phyloP scores from a whole-genome alignment of 192 early-diverging fungal genomes.

The Rhizophlyctis rosea region DNA sequence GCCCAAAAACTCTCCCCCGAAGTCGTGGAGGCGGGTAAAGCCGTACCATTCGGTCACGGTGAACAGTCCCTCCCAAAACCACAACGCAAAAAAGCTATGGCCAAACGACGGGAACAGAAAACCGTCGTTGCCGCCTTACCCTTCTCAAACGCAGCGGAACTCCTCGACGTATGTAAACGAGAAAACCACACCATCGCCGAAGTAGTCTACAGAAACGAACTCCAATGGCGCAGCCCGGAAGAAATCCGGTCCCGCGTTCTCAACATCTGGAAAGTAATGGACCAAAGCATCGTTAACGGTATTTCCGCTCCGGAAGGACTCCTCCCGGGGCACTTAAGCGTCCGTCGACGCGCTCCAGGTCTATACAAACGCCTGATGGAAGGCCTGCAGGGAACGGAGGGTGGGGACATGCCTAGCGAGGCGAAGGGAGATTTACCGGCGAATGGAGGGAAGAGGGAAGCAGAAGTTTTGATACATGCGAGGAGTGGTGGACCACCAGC shows the following conservation, averaged over 20 bases:
- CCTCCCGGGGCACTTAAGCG: constrained; percentile 80
- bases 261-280: constrained; percentile 91
- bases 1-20: too few relatives aligned
- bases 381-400: constrained; percentile 34
- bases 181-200: constrained; percentile 91
- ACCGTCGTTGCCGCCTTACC: constrained; percentile 73
- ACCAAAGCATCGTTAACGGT: constrained; percentile 61
- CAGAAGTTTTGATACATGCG: too few relatives aligned
- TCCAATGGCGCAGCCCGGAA: constrained; percentile 80
- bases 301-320: constrained; percentile 36
- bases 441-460: too few relatives aligned
- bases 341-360: constrained; percentile 79
- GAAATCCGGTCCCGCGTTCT: constrained; percentile 74
- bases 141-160: constrained; percentile 73
- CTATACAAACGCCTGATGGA: constrained; percentile 84
- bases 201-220: constrained; percentile 91
- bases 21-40: constrained; percentile 16
- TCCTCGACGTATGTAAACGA: constrained; percentile 77
- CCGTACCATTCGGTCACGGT: not conserved
- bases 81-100: not conserved
- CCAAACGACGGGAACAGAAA: constrained; percentile 31
- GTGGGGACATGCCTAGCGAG: constrained; percentile 4
- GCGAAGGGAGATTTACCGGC: too few relatives aligned
- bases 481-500: too few relatives aligned
- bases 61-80: not conserved